Evolutionary conservation across 306 rosid species (phyloP), one percentile per base, ranked within the genome.

Genomic region (Hippophae tibetana): DNA sequence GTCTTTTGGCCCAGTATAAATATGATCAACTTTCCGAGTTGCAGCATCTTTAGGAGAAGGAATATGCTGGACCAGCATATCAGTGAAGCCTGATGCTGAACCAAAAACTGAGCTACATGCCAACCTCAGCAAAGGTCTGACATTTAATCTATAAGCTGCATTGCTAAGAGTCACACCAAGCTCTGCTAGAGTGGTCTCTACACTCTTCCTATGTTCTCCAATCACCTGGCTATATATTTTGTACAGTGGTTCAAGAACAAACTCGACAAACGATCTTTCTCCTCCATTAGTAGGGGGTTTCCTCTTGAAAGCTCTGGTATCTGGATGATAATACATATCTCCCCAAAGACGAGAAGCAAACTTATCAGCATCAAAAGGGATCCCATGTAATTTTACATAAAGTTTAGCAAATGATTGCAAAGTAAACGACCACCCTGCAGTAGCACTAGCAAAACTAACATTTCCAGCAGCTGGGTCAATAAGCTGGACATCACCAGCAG

Each of bases 41-140:
- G 96, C 92, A 51, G 93, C 84, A 44, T 86, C 94, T 72, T 70
- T 85, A 38, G 99, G 96, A 42, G 99, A 85, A 75, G 99, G 99
- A 73, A 88, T 86, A 72, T 84, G 99, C 47, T 73, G 88, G 71
- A 88, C 95, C 48, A 88, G 95, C 99, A 92, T 86, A 71, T 92
- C 99, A 10, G 99, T 78, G 64, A 92, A 92, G 53, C 99, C 99
- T 13, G 90, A 78, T 59, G 96, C 80, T 46, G 78, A 59, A 67
- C 99, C 99, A 60, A 92, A 92, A 64, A 92, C 99, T 49, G 96
- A 85, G 74, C 95, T 92, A 66, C 99, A 92, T 43, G 99, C 99
- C 76, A 92, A 69, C 77, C 99, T 88, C 62, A 92, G 73, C 81
- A 92, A 78, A 47, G 99, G 99, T 68, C 93, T 79, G 23, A 92